Percentiles rank a stretch among this genome's conserved stretches.
These are phyloP conservation scores for Vishniacozyma victoriae DNA, from an alignment of 768 basidiomycete species.

Conservation along the genomic window DNA sequence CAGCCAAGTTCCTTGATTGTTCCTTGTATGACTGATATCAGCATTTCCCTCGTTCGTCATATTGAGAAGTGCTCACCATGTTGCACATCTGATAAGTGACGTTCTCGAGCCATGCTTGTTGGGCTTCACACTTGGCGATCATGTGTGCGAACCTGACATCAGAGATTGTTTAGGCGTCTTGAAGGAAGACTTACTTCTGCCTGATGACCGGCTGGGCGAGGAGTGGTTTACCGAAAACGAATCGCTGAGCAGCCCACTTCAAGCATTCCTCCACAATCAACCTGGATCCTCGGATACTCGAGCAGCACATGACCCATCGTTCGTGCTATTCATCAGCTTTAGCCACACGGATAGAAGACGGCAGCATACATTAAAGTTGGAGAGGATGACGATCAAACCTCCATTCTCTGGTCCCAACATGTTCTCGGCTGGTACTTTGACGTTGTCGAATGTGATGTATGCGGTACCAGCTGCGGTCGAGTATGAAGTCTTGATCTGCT, in stretches of 20 bases:
- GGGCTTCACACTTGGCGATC: constrained; percentile 76
- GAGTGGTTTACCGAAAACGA: constrained; percentile 82
- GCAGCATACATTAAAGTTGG: constrained; percentile 68
- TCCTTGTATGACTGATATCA: constrained; percentile 59
- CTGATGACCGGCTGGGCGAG: constrained; percentile 77
- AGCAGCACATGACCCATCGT: constrained; percentile 80
- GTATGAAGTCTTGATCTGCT: constrained; percentile 83
- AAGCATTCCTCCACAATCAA: constrained; percentile 75
- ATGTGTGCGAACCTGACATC: constrained; percentile 61
- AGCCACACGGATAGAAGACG: not conserved
- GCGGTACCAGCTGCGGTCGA: constrained; percentile 76
- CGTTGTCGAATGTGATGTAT: constrained; percentile 75
- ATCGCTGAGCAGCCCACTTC: constrained; percentile 83
- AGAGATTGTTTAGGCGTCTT: not conserved
- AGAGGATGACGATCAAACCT: constrained; percentile 67
- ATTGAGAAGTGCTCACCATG: constrained; percentile 53
- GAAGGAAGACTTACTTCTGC: constrained; percentile 52
- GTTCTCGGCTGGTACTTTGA: constrained; percentile 78
- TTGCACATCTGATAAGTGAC: constrained; percentile 82
- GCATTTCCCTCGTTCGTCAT: not conserved
- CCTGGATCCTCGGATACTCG: constrained; percentile 68
- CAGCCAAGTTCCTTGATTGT: constrained; percentile 67
- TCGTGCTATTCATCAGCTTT: constrained; percentile 55
- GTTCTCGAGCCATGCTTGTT: constrained; percentile 80
- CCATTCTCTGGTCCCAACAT: constrained; percentile 74